A percentile compares a stretch with the other conserved stretches of the same genome.
phyloP scores from a whole-genome alignment of 202 grass and related monocot species.

The Bolboschoenoplectus hybrid region DNA sequence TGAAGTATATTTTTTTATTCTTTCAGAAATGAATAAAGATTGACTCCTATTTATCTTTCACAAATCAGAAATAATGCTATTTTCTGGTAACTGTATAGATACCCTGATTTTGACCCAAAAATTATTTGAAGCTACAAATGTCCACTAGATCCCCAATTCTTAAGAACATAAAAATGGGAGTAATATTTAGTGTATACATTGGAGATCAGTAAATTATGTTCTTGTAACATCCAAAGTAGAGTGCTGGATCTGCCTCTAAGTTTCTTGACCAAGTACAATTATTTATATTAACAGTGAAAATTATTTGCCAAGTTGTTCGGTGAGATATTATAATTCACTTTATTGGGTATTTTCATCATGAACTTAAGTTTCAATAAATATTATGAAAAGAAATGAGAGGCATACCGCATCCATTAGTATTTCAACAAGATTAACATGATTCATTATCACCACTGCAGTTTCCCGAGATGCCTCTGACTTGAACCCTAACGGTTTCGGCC shows the following conservation, averaged over 20 bases:
- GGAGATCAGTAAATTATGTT: neutral
- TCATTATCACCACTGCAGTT: slow-evolving; percentile 86
- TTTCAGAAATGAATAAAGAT: neutral
- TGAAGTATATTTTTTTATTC: neutral
- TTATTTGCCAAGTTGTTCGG: neutral
- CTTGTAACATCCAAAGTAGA: neutral
- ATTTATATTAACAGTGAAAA: neutral
- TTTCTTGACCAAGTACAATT: neutral
- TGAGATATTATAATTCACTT: neutral
- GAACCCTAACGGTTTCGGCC: slow-evolving; percentile 66
- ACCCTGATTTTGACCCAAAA: neutral
- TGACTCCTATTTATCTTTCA: neutral
- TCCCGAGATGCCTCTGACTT: slow-evolving; percentile 83
- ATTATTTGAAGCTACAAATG: neutral
- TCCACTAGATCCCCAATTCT: neutral
- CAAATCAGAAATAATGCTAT: neutral
- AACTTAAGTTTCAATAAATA: neutral
- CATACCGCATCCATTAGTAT: slow-evolving; percentile 97
- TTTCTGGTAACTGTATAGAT: neutral
- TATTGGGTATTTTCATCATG: neutral
- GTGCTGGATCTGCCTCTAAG: neutral
- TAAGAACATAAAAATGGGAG: neutral
- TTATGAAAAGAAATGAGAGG: slow-evolving; percentile 18
- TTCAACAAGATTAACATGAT: slow-evolving; percentile 87
- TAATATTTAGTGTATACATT: neutral